A percentile compares a stretch with the other conserved stretches of the same genome.
These are phyloP conservation scores for Curvularia spicifera DNA, from an alignment of 2,329 filamentous ascomycete genomes.

Conservation along the genomic window DNA sequence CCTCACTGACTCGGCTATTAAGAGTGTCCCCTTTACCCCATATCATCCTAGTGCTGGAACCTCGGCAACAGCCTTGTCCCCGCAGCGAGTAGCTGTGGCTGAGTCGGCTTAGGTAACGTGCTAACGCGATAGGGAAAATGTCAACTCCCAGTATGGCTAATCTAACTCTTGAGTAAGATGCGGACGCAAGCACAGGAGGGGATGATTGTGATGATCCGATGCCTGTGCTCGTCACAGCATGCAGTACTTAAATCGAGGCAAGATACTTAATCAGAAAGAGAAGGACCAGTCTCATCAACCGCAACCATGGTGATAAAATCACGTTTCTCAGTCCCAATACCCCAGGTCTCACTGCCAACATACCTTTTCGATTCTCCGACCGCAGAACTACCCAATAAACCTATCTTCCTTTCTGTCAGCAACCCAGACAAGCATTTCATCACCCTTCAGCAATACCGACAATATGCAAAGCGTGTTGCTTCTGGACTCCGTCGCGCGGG, in stretches of 20 bases:
- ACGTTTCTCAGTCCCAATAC: conserved; percentile 56
- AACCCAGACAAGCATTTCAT: conserved; percentile 71
- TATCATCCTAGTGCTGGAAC: background rate
- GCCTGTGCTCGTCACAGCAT: background rate
- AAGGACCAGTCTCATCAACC: background rate
- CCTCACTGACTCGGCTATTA: background rate
- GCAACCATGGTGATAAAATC: conserved; percentile 51
- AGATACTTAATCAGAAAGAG: background rate
- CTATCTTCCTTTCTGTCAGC: conserved; percentile 68
- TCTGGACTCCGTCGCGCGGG: conserved; percentile 70
- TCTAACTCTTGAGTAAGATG: background rate
- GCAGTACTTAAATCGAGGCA: background rate
- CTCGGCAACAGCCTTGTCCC: background rate
- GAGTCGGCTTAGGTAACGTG: background rate
- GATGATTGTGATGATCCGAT: background rate
- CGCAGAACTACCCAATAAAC: conserved; percentile 53
- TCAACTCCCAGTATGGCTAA: background rate
- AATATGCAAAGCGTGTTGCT: conserved; percentile 75
- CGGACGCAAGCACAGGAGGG: background rate
- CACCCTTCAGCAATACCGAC: conserved; percentile 68
- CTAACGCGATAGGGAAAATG: background rate
- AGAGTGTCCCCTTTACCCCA: background rate
- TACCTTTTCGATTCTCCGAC: conserved; percentile 60
- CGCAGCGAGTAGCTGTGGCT: background rate
- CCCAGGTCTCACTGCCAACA: conserved; percentile 54